Percentiles rank a stretch among this genome's conserved stretches.
Evolutionary conservation across 176 grass and related monocot genomes (phyloP).

Genomic region (Oryza punctata): DNA sequence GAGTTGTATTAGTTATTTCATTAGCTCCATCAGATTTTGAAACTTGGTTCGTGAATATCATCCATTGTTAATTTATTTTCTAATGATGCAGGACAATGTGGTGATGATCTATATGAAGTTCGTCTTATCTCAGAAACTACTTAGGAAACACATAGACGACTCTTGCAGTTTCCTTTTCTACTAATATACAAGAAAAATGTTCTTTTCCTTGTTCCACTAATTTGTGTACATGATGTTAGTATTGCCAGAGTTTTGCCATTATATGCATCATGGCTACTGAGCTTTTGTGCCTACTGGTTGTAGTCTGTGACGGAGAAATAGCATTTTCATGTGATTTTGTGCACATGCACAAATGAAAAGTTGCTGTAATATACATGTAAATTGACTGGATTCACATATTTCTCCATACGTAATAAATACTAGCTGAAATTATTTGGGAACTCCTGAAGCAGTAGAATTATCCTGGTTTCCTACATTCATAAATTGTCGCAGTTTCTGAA

Average conservation of each 20-base stretch:
- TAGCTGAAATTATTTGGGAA: background rate
- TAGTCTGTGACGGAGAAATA: background rate
- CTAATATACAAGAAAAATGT: slow-evolving; percentile 12
- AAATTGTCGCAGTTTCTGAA: background rate
- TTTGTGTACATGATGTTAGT: slow-evolving; percentile 33
- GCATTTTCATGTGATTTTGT: background rate
- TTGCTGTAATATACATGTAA: slow-evolving; percentile 25
- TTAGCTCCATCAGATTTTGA: slow-evolving; percentile 13
- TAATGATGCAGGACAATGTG: slow-evolving; percentile 36
- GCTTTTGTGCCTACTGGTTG: background rate
- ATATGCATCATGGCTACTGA: slow-evolving; percentile 8
- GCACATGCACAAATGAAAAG: slow-evolving; percentile 15
- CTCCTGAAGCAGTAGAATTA: background rate
- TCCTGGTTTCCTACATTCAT: background rate
- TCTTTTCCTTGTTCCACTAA: slow-evolving; percentile 17
- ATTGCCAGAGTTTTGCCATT: background rate
- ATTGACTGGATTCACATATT: slow-evolving; percentile 13
- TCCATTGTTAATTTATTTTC: background rate
- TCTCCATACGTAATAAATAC: background rate
- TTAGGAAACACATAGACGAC: background rate
- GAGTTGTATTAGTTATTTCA: slow-evolving; percentile 24
- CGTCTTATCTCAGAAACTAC: slow-evolving; percentile 56
- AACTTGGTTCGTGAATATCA: background rate
- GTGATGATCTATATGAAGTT: slow-evolving; percentile 56
- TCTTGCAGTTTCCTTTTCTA: background rate